Evolutionary conservation across 768 basidiomycete genomes (phyloP).

Genomic region (Trametes sanguinea): DNA sequence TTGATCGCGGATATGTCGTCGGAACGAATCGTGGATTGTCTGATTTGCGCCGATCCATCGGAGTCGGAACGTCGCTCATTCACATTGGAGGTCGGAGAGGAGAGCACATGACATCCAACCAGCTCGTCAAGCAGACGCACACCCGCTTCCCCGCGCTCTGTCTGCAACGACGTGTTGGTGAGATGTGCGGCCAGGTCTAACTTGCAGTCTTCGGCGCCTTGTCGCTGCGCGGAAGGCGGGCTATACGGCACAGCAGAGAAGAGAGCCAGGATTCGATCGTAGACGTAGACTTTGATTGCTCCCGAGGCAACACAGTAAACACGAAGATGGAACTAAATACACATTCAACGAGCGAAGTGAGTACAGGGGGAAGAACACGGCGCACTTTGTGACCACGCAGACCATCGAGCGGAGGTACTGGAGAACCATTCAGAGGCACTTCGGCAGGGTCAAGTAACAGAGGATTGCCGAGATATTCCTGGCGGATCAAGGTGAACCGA

Average conservation of each 20-base stretch:
- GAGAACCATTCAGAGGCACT: slow-evolving; percentile 34
- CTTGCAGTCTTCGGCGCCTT: slow-evolving; percentile 28
- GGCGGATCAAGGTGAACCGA: background rate
- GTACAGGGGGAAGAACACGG: slow-evolving; percentile 12
- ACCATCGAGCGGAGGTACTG: slow-evolving; percentile 18
- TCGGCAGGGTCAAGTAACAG: slow-evolving; percentile 74
- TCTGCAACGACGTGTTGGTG: slow-evolving; percentile 91
- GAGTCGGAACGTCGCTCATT: slow-evolving; percentile 20
- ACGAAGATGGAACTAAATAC: slow-evolving; percentile 83
- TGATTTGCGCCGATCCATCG: background rate
- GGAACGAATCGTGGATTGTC: background rate
- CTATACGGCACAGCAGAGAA: slow-evolving; percentile 80
- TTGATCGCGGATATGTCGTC: slow-evolving; percentile 54
- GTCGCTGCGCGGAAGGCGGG: slow-evolving; percentile 31
- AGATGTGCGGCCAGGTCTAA: slow-evolving; percentile 74
- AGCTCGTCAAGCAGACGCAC: slow-evolving; percentile 85
- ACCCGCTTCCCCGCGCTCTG: slow-evolving; percentile 59
- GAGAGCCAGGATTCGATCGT: slow-evolving; percentile 80
- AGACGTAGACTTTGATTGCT: slow-evolving; percentile 77
- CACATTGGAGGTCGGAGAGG: slow-evolving; percentile 22
- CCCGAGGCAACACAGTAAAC: slow-evolving; percentile 83
- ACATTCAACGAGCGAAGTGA: slow-evolving; percentile 12
- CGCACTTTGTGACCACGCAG: slow-evolving; percentile 63
- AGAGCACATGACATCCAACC: slow-evolving; percentile 59
- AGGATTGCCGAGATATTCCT: slow-evolving; percentile 87